Percentiles rank a stretch among this genome's conserved stretches.
Evolutionary conservation across 192 early-diverging fungal genomes (phyloP).

Genomic region (Podila verticillata): DNA sequence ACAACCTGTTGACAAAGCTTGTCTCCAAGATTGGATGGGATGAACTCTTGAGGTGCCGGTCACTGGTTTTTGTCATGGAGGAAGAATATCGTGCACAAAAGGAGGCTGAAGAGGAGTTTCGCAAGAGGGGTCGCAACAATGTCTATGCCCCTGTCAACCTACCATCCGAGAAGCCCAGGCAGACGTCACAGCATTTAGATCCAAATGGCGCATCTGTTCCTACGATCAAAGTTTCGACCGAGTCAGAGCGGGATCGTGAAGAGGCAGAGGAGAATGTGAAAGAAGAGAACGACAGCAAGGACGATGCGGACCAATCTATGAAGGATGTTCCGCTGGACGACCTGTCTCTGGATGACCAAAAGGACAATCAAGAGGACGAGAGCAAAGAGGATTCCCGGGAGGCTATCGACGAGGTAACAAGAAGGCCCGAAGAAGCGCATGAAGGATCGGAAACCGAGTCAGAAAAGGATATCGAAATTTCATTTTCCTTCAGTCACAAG

Average conservation of each 20-base stretch:
- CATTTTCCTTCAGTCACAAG: conserved; percentile 91
- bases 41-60: conserved; percentile 86
- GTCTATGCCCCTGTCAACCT: background rate
- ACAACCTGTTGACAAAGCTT: conserved; percentile 82
- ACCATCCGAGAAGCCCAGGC: conserved; percentile 6
- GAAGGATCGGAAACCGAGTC: conserved; percentile 23
- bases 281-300: conserved; percentile 12
- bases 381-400: conserved; percentile 14
- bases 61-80: conserved; percentile 98
- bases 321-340: conserved; percentile 43
- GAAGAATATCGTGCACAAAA: conserved; percentile 90
- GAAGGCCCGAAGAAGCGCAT: conserved; percentile 51
- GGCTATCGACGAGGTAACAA: conserved; percentile 38
- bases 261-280: conserved; percentile 26
- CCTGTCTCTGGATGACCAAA: conserved; percentile 20
- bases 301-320: conserved; percentile 29
- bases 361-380: conserved; percentile 13
- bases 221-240: conserved; percentile 45
- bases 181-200: conserved; percentile 18
- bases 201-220: conserved; percentile 34
- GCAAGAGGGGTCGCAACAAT: conserved; percentile 38
- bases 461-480: conserved; percentile 46
- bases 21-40: conserved; percentile 95
- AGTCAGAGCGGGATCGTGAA: conserved; percentile 38
- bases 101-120: conserved; percentile 75